Base-by-base conservation (phyloP, 2,329 filamentous ascomycete genomes). In the Aspergillus felis region DNA sequence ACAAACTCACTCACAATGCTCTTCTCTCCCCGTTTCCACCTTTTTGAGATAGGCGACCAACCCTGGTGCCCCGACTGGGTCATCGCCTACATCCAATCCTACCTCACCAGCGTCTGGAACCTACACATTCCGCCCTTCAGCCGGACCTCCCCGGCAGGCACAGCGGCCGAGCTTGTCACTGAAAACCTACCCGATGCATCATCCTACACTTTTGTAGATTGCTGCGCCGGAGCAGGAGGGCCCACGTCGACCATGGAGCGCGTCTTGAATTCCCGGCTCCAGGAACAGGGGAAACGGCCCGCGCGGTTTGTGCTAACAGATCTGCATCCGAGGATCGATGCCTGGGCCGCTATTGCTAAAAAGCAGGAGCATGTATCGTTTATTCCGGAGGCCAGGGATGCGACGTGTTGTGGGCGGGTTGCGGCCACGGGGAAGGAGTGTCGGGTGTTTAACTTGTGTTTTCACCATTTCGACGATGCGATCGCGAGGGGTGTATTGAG, bases 151-250 rank as follows among this genome's bases (percentile, higher is more conserved):
- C 29, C 60, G 35, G 52, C 64, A 55, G 50, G 61, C 25, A 28
- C 60, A 51, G 61, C 61, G 25, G 56, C 58, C 25, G 56, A 50
- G 6, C 53, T 66, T 14, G 51, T 67, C 38, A 46, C 55, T 8
- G 58, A 62, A 10, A 42, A 88, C 14, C 78, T 79, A 38, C 58
- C 67, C 4, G 67, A 76, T 27, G 75, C 84, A 1, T 74, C 78
- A 20, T 72, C 77, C 1, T 86, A 88, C 71, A 85, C 82, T 20
- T 86, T 89, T 64, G 81, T 92, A 60, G 89, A 92, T 75, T 90
- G 91, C 72, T 91, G 88, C 71, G 87, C 88, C 2, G 89, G 89
- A 53, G 86, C 82, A 14, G 89, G 89, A 44, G 89, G 89, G 0
- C 87, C 87, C 0, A 90, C 86, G 1, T 87, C 86, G 0, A 77